These are phyloP conservation scores for Chrysochromulina tobinii DNA, from an alignment of 78 protist genomes.

Conservation along the genomic window DNA sequence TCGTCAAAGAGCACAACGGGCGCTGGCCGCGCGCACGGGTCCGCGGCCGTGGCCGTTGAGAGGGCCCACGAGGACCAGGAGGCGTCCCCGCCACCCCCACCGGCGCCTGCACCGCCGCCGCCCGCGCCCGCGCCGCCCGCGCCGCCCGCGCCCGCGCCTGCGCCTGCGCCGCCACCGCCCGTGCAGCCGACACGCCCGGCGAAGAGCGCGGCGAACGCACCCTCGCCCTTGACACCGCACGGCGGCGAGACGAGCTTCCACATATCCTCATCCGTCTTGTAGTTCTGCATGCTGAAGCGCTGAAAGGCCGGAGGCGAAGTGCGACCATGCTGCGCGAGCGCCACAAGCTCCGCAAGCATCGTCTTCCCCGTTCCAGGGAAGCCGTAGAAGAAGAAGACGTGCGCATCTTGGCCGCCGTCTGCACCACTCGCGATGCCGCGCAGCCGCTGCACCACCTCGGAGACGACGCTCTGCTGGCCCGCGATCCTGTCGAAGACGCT, in stretches of 20 bases:
- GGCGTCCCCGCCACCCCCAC: too few species aligned
- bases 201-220: conserved; percentile 1
- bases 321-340: background rate
- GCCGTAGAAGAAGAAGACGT: conserved; percentile 26
- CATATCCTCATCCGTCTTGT: conserved; percentile 2
- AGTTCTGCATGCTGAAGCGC: background rate
- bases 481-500: background rate
- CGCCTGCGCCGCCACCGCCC: background rate
- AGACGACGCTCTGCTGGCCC: background rate
- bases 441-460: background rate
- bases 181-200: background rate
- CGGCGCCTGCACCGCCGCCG: too few species aligned
- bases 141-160: too few species aligned
- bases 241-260: background rate
- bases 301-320: background rate
- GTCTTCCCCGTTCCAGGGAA: conserved; percentile 1
- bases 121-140: too few species aligned
- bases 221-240: conserved; percentile 9
- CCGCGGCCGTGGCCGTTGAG: too few species aligned
- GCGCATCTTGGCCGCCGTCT: background rate
- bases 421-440: background rate
- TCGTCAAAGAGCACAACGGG: conserved; percentile 6
- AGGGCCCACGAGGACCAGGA: too few species aligned
- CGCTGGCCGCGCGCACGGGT: background rate
- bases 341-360: background rate